Evolutionary conservation across 208 protist species (phyloP), one percentile per base, ranked within the genome.

Genomic region (Acanthamoeba triangularis): DNA sequence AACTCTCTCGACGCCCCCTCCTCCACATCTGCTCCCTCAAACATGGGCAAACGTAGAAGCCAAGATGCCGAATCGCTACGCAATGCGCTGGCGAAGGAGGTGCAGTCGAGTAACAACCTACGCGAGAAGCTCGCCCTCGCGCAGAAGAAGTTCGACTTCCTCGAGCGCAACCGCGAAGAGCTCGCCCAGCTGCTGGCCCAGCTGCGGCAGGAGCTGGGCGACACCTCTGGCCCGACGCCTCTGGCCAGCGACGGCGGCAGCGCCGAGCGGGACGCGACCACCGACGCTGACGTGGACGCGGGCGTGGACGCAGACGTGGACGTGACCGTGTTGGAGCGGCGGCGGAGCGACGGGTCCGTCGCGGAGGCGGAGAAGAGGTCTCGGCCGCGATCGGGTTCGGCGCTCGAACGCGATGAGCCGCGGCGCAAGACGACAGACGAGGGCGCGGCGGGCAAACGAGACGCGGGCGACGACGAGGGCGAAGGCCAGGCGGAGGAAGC

Each of bases 111-210:
- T 13, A 82, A 49, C 74, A n/a, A 8, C 3, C 74, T 82, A 1
- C 33, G 74, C 20, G 74, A 82, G 20, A 82, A 52, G 74, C 74
- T 82, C 37, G 37, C 25, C 41, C 74, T 82, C 33, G 14, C 74
- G 11, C 74, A 82, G 74, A 82, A 82, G 74, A 82, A 82, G 41
- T 82, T 30, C 41, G 74, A 82, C 37, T 82, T 49, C 41, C 74
- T 82, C 74, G 74, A 82, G 30, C 74, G 74, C 33, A 82, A 82
- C 74, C 74, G 74, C 33, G 74, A 82, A 13, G 74, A 52, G 5
- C 74, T 82, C 25, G 37, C 41, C 35, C 74, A 82, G 74, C 35
- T 82, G 33, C 74, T 82, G 6, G 74, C 18, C 3, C 74, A 82
- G 74, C 74, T 82, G 18, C 74, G 74, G 7, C 74, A 82, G 3